Percentiles rank a stretch among this genome's conserved stretches.
Evolutionary conservation across 495 filamentous ascomycete genomes (phyloP).

Genomic region (Penicillium parvum): DNA sequence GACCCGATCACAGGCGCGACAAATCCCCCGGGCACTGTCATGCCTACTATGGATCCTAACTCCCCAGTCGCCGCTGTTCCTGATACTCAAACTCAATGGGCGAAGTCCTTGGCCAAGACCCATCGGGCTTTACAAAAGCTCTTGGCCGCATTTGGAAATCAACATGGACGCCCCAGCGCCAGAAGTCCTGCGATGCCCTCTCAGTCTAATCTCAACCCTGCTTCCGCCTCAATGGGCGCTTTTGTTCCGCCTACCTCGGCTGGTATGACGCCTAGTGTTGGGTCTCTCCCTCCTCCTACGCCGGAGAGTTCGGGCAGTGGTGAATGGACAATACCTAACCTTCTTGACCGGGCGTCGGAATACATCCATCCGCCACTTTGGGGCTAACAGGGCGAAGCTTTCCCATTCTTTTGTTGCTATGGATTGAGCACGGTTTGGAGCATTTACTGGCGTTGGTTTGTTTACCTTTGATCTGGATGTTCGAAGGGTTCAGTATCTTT

Average conservation of each 20-base stretch:
- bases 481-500: no score
- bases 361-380: slow-evolving; percentile 48
- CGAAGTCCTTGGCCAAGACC: slow-evolving; percentile 43
- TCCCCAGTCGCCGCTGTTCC: slow-evolving; percentile 25
- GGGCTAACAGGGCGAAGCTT: slow-evolving; percentile 22
- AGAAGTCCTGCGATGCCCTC: slow-evolving; percentile 7
- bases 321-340: slow-evolving; percentile 44
- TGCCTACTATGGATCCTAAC: slow-evolving; percentile 19
- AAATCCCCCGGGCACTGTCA: slow-evolving; percentile 23
- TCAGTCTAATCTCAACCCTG: slow-evolving; percentile 12
- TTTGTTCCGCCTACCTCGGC: slow-evolving; percentile 20
- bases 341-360: slow-evolving; percentile 44
- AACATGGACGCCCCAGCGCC: slow-evolving; percentile 7
- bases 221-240: slow-evolving; percentile 4
- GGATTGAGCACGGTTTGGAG: slow-evolving; percentile 13
- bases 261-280: slow-evolving; percentile 35
- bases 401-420: slow-evolving; percentile 2
- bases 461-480: no score
- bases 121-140: slow-evolving; percentile 46
- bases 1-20: slow-evolving; percentile 31
- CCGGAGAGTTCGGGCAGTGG: slow-evolving; percentile 47
- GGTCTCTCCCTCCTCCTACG: slow-evolving; percentile 42
- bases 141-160: slow-evolving; percentile 35
- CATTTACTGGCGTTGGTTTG: slow-evolving; percentile 7
- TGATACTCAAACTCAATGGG: slow-evolving; percentile 45